Evolutionary conservation across 257 asterid genomes (phyloP).

Genomic region (Coffea eugenioides): DNA sequence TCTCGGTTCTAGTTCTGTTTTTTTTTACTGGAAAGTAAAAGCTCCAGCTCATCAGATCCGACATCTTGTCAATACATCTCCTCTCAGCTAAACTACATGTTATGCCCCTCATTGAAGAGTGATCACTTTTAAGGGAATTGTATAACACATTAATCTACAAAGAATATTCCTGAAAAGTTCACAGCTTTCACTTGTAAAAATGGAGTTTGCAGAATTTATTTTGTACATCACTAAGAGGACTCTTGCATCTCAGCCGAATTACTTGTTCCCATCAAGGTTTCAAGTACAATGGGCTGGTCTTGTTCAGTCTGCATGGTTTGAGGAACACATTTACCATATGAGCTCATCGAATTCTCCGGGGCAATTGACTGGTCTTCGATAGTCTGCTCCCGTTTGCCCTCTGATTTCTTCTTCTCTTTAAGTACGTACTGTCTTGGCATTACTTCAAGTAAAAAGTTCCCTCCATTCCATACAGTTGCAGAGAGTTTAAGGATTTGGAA

Average conservation of each 20-base stretch:
- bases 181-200: background rate
- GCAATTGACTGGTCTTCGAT: slow-evolving; percentile 9
- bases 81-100: slow-evolving; percentile 5
- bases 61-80: background rate
- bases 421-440: slow-evolving; percentile 90
- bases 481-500: slow-evolving; percentile 89
- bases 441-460: slow-evolving; percentile 86
- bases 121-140: background rate
- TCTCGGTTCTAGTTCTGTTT: background rate
- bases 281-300: background rate
- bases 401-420: slow-evolving; percentile 77
- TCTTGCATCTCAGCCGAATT: slow-evolving; percentile 26
- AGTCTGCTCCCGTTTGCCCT: slow-evolving; percentile 41
- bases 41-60: no score
- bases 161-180: background rate
- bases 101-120: background rate
- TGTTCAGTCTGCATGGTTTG: slow-evolving; percentile 29
- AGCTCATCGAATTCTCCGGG: slow-evolving; percentile 13
- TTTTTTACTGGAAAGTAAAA: no score
- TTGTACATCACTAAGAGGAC: slow-evolving; percentile 22
- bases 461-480: slow-evolving; percentile 92
- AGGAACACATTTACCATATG: slow-evolving; percentile 30
- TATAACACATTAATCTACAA: background rate
- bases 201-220: background rate
- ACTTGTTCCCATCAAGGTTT: slow-evolving; percentile 11